phyloP scores from a whole-genome alignment of 441 rosid species.

The Pelargonium cotyledonis region DNA sequence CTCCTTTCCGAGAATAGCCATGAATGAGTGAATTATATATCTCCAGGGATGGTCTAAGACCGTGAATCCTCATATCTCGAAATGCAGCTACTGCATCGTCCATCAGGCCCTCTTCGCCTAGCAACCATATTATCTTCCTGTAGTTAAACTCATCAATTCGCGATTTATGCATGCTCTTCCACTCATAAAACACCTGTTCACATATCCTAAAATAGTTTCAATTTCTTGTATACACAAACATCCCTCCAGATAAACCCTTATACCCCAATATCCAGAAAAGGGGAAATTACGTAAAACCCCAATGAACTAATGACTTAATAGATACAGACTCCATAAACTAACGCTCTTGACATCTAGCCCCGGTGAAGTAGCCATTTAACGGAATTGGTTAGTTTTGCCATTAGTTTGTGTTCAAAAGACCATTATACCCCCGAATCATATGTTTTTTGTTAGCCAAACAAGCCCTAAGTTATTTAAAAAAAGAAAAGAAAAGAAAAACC shows the following conservation, averaged over 20 bases:
- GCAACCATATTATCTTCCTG: constrained; percentile 45
- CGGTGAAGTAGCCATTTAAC: no score
- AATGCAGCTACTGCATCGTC: constrained; percentile 47
- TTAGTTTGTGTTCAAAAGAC: no score
- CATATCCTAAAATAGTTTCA: constrained; percentile 10
- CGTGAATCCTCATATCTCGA: constrained; percentile 35
- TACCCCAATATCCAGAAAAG: background rate
- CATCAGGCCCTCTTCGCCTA: constrained; percentile 40
- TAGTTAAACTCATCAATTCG: constrained; percentile 45
- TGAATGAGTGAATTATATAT: constrained; percentile 53
- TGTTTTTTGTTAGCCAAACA: no score
- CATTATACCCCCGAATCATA: no score
- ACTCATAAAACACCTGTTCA: constrained; percentile 54
- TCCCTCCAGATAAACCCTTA: background rate
- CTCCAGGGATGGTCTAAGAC: constrained; percentile 39
- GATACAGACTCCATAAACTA: no score
- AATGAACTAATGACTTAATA: no score
- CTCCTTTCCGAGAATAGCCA: constrained; percentile 40
- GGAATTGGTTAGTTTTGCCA: no score
- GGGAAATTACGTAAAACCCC: no score
- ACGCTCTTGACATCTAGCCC: no score
- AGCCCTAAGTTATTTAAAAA: no score
- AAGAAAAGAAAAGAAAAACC: no score
- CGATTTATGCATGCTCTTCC: constrained; percentile 45
- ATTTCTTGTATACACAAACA: background rate